phyloP scores from a whole-genome alignment of 495 filamentous ascomycete species.

The Polyplosphaeria fusca region DNA sequence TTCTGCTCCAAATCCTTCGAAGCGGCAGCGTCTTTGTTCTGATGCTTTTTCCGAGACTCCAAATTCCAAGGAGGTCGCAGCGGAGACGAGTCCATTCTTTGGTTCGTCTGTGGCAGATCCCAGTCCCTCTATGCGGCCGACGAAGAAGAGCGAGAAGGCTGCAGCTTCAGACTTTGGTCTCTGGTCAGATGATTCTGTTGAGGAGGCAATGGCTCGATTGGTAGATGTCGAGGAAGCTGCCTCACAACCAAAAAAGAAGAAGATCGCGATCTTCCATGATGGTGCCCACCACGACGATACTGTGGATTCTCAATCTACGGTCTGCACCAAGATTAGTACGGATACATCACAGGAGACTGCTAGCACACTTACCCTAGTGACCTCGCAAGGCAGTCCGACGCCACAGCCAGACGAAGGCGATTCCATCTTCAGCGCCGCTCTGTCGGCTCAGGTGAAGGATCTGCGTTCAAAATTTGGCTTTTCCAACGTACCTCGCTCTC shows the following conservation, averaged over 20 bases:
- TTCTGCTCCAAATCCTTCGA: slow-evolving; percentile 52
- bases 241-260: slow-evolving; percentile 38
- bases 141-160: slow-evolving; percentile 47
- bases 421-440: slow-evolving; percentile 13
- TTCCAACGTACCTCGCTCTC: neutral
- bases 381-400: slow-evolving; percentile 20
- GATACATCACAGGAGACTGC: slow-evolving; percentile 12
- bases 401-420: neutral
- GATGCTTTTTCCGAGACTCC: slow-evolving; percentile 45
- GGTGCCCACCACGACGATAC: slow-evolving; percentile 1
- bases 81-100: slow-evolving; percentile 60
- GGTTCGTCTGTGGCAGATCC: slow-evolving; percentile 41
- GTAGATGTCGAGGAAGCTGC: slow-evolving; percentile 43
- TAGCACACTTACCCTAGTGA: slow-evolving; percentile 22
- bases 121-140: slow-evolving; percentile 53
- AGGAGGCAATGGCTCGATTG: slow-evolving; percentile 57
- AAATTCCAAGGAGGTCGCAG: slow-evolving; percentile 34
- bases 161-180: slow-evolving; percentile 50
- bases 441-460: slow-evolving; percentile 13
- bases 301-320: slow-evolving; percentile 14
- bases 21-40: slow-evolving; percentile 62
- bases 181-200: slow-evolving; percentile 65
- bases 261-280: slow-evolving; percentile 36
- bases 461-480: slow-evolving; percentile 27
- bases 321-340: slow-evolving; percentile 11